A percentile compares a stretch with the other conserved stretches of the same genome.
Evolutionary conservation across 495 filamentous ascomycete genomes (phyloP).

Genomic region (Hyaloscypha finlandica): DNA sequence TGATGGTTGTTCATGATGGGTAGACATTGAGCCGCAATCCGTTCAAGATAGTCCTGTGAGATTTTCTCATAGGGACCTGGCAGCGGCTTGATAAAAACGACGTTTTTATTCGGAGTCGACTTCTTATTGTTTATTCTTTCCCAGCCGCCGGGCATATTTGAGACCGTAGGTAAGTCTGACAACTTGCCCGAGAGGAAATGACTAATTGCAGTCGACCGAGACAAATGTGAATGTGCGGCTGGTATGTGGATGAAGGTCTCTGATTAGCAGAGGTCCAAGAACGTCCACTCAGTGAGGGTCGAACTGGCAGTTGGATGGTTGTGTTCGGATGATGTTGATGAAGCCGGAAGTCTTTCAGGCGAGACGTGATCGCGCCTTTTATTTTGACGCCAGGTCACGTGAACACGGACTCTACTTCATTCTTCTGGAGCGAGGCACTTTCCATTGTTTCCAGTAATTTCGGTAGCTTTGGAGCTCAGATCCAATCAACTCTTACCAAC

Average conservation of each 20-base stretch:
- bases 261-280: too few species aligned
- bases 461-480: neutral
- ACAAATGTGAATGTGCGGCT: too few species aligned
- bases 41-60: slow-evolving; percentile 70
- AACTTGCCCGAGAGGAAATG: neutral
- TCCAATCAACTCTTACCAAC: neutral
- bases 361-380: neutral
- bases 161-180: neutral
- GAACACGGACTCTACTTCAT: neutral
- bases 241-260: too few species aligned
- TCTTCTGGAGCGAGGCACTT: neutral
- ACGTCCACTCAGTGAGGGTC: too few species aligned
- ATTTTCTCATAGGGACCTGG: slow-evolving; percentile 56
- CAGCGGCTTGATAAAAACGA: slow-evolving; percentile 77
- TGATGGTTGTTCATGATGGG: slow-evolving; percentile 73
- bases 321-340: too few species aligned
- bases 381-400: neutral
- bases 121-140: slow-evolving; percentile 67
- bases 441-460: neutral
- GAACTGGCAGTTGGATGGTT: too few species aligned
- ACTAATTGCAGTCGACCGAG: neutral
- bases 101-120: slow-evolving; percentile 65
- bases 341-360: neutral
- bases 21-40: slow-evolving; percentile 75
- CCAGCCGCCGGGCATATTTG: slow-evolving; percentile 65